Percentiles rank a stretch among this genome's conserved stretches.
These are phyloP conservation scores for Solanum hybrid DNA, from an alignment of 305 asterid species.

Conservation along the genomic window DNA sequence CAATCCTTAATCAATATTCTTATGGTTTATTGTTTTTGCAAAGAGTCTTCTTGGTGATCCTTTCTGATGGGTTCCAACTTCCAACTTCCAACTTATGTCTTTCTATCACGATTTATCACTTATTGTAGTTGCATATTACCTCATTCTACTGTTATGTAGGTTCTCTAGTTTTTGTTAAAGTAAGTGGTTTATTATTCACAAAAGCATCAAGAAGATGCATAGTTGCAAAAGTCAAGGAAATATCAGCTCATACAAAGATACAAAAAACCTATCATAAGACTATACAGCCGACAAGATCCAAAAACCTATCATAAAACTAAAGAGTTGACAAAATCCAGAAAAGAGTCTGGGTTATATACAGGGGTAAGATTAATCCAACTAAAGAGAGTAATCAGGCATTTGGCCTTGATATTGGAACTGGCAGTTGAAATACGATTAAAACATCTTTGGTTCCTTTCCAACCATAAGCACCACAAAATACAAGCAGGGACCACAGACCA, in stretches of 20 bases:
- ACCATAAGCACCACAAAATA: not conserved
- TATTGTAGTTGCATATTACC: not conserved
- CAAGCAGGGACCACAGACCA: not conserved
- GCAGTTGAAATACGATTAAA: not conserved
- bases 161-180: not conserved
- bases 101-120: not conserved
- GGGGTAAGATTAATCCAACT: not conserved
- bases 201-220: not conserved
- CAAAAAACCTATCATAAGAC: not conserved
- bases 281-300: not conserved
- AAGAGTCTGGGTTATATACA: not conserved
- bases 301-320: not conserved
- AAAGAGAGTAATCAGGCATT: not conserved
- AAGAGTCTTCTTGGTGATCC: not conserved
- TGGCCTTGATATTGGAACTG: not conserved
- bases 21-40: not conserved
- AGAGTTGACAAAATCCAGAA: not conserved
- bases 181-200: not conserved
- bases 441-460: not conserved
- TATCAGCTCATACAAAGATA: not conserved
- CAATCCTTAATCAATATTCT: conserved; percentile 11
- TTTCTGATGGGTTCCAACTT: not conserved
- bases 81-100: not conserved
- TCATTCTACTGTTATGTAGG: not conserved
- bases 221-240: not conserved